Percentiles rank a stretch among this genome's conserved stretches.
phyloP scores from a whole-genome alignment of 1,284 basidiomycete species.

The Meripilus lineatus region DNA sequence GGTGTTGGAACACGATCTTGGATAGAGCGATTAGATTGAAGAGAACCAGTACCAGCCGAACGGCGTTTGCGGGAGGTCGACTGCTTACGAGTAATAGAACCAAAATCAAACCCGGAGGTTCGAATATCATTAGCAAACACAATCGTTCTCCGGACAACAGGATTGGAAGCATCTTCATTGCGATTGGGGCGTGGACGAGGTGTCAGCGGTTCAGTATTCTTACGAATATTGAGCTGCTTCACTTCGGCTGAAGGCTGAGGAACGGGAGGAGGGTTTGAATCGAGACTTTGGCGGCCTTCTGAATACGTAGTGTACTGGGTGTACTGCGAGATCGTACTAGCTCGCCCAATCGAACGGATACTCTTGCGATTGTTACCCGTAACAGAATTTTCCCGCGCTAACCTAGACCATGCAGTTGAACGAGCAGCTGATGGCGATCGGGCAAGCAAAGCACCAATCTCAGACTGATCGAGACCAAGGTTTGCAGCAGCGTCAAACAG shows the following conservation, averaged over 20 bases:
- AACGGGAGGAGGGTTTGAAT: constrained; percentile 23
- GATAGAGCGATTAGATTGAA: constrained; percentile 57
- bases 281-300: constrained; percentile 33
- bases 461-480: constrained; percentile 67
- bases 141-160: constrained; percentile 70
- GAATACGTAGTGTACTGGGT: constrained; percentile 24
- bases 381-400: constrained; percentile 41
- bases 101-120: constrained; percentile 40
- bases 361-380: constrained; percentile 25
- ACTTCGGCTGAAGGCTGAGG: constrained; percentile 26
- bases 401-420: constrained; percentile 39
- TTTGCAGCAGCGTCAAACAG: constrained; percentile 70
- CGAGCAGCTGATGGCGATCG: constrained; percentile 62
- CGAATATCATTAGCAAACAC: constrained; percentile 66
- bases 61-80: constrained; percentile 45
- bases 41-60: constrained; percentile 50
- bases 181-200: constrained; percentile 36
- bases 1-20: constrained; percentile 80
- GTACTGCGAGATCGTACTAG: constrained; percentile 17
- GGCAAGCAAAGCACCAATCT: constrained; percentile 60
- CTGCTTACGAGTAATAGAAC: constrained; percentile 48
- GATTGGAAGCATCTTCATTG: constrained; percentile 31
- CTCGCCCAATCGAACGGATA: constrained; percentile 18
- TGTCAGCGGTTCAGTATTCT: constrained; percentile 23
- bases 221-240: constrained; percentile 33